Evolutionary conservation across 1,139 yeast genomes (phyloP), one percentile per base, ranked within the genome.

Genomic region (Waltiozyma sp.): DNA sequence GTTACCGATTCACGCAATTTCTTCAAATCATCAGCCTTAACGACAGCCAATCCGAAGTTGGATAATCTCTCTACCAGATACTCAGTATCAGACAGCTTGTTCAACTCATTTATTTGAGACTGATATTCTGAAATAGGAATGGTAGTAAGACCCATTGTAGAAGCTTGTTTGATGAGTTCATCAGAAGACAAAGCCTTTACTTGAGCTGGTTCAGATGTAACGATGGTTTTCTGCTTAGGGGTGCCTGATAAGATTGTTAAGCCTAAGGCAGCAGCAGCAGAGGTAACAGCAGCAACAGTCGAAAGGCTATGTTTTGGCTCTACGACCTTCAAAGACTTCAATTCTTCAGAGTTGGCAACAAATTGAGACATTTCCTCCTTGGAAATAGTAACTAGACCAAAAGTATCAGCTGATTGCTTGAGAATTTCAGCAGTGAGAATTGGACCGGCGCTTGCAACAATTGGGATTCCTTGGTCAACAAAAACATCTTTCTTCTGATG

Each of bases 121-220:
- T 53, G 50, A 40, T 58, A 53, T 3, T 56, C 60, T 1, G 53
- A 51, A 65, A 8, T 66, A 34, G 49, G 50, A 40, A 69, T 10
- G 4, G 57, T 47, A 6, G 52, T 46, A 19, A 53, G 43, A 6
- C 55, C 56, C 15, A 47, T 46, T 1, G 47, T 24, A 7, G 45
- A 41, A 2, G 66, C 63, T 42, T 64, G 62, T n/a, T 40, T 37
- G 1, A 35, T 45, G 23, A 76, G 46, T 41, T 64, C 64, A 1
- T 65, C 69, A 19, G 62, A 45, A 19, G 66, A 14, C 4, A 33
- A n/a, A 14, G 31, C 31, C 13, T 26, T 26, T 7, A 26, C 10
- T 21, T 21, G 7, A 21, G 8, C 23, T 21, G 23, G 23, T 21
- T 21, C 8, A 8, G 23, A 5, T 5, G 23, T 5, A 8, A 21